Conservation (phyloP, 2,329 filamentous ascomycete genomes). For the Exophiala oligosperma region DNA sequence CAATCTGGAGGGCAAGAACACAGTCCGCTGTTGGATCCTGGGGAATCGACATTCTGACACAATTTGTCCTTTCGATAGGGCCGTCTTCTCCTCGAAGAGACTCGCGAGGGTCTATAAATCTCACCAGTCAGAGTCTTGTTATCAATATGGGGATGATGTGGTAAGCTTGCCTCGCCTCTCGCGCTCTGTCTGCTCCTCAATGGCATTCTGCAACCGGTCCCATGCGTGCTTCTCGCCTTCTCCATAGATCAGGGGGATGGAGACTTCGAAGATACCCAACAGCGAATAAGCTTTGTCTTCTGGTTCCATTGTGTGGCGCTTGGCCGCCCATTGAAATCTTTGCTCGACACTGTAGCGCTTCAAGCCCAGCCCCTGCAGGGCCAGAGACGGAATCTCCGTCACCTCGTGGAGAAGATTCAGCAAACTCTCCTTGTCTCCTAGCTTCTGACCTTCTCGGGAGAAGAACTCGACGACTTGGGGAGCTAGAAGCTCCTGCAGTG, state of each 20-base stretch:
- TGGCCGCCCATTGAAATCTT: constrained; percentile 43
- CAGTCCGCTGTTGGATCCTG: too few species aligned
- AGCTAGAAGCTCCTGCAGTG: constrained; percentile 8
- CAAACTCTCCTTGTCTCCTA: constrained; percentile 4
- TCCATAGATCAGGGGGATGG: constrained; percentile 48
- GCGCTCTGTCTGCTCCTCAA: too few species aligned
- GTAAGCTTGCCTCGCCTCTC: too few species aligned
- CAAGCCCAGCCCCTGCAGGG: constrained; percentile 1
- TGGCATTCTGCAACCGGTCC: too few species aligned
- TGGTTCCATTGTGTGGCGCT: constrained; percentile 33
- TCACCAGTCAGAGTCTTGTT: too few species aligned
- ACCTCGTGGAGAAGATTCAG: constrained; percentile 5
- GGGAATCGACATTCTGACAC: too few species aligned
- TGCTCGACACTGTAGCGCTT: constrained; percentile 32
- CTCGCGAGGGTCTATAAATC: too few species aligned
- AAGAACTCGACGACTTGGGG: constrained; percentile 7
- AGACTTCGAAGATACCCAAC: constrained; percentile 46
- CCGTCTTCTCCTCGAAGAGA: too few species aligned
- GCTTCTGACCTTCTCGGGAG: constrained; percentile 1
- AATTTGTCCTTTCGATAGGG: too few species aligned
- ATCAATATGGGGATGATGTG: too few species aligned
- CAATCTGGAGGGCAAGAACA: too few species aligned
- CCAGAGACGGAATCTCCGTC: constrained; percentile 7
- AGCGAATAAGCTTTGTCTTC: constrained; percentile 49
- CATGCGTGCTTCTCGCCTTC: constrained; percentile 25